A percentile compares a stretch with the other conserved stretches of the same genome.
Evolutionary conservation across 2,329 filamentous ascomycete species (phyloP).

Genomic region (Calycina marina): DNA sequence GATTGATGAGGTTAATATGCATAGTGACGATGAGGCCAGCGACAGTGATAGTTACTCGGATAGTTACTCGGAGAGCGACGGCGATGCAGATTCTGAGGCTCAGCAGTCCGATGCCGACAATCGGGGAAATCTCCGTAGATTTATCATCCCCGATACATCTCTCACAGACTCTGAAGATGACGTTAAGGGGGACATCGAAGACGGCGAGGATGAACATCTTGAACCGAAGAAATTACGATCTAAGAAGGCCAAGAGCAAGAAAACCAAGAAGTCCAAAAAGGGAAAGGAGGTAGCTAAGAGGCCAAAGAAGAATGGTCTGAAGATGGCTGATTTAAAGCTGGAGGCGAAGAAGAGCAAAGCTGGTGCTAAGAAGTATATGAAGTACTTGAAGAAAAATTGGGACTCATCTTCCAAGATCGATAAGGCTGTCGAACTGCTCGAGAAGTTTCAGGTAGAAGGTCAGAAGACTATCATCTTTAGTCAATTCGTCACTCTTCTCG

Average conservation of each 20-base stretch:
- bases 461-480: constrained; percentile 76
- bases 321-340: constrained; percentile 51
- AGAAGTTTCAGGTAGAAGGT: constrained; percentile 26
- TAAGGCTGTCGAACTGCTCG: constrained; percentile 50
- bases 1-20: constrained; percentile 9
- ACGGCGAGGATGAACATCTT: constrained; percentile 20
- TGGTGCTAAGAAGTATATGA: constrained; percentile 56
- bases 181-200: constrained; percentile 21
- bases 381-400: constrained; percentile 57
- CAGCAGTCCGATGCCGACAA: constrained; percentile 24
- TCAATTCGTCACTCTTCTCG: constrained; percentile 66
- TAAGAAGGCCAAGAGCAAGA: constrained; percentile 26
- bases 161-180: constrained; percentile 10
- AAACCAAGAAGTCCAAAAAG: constrained; percentile 21
- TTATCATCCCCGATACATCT: constrained; percentile 36
- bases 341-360: constrained; percentile 47
- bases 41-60: constrained; percentile 19
- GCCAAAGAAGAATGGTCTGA: constrained; percentile 25
- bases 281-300: constrained; percentile 26
- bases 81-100: constrained; percentile 23
- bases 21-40: constrained; percentile 15
- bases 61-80: constrained; percentile 20
- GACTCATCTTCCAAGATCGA: constrained; percentile 62
- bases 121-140: constrained; percentile 33
- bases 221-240: constrained; percentile 26